Evolutionary conservation across 1,139 yeast genomes (phyloP).

Genomic region (Candida sanyaensis): DNA sequence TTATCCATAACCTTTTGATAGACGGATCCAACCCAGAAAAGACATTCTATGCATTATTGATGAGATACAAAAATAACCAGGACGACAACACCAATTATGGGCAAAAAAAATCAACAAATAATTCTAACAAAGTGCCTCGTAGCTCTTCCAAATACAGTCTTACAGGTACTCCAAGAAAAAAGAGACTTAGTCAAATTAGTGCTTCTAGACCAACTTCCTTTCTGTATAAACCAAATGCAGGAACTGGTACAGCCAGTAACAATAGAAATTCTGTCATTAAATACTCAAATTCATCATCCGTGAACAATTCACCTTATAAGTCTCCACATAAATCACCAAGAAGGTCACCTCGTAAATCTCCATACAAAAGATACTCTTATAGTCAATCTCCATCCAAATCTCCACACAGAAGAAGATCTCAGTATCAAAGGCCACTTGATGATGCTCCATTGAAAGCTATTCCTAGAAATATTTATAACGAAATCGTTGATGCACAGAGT

Average conservation of each 20-base stretch:
- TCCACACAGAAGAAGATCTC: slow-evolving; percentile 16
- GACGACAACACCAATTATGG: slow-evolving; percentile 27
- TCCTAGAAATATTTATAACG: slow-evolving; percentile 50
- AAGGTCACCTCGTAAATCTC: slow-evolving; percentile 18
- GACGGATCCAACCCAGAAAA: slow-evolving; percentile 70
- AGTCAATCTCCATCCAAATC: slow-evolving; percentile 24
- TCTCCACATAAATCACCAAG: slow-evolving; percentile 26
- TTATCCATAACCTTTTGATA: slow-evolving; percentile 52
- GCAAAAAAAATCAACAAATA: slow-evolving; percentile 20
- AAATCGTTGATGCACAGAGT: slow-evolving; percentile 44
- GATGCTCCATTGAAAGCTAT: slow-evolving; percentile 29
- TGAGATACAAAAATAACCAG: slow-evolving; percentile 55
- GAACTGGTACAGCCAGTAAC: background rate
- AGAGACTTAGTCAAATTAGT: slow-evolving; percentile 52
- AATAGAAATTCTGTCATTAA: slow-evolving; percentile 26
- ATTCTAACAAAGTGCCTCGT: slow-evolving; percentile 19
- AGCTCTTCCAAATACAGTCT: slow-evolving; percentile 22
- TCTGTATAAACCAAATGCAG: slow-evolving; percentile 28
- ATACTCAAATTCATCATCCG: slow-evolving; percentile 24
- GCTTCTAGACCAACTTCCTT: slow-evolving; percentile 62
- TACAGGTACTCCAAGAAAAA: slow-evolving; percentile 38
- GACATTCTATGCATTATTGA: slow-evolving; percentile 68
- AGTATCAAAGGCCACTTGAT: slow-evolving; percentile 2
- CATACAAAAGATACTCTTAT: slow-evolving; percentile 14
- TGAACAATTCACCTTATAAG: slow-evolving; percentile 31